Evolutionary conservation across 805 yeast species (phyloP).

Genomic region (Millerozyma acaciae): DNA sequence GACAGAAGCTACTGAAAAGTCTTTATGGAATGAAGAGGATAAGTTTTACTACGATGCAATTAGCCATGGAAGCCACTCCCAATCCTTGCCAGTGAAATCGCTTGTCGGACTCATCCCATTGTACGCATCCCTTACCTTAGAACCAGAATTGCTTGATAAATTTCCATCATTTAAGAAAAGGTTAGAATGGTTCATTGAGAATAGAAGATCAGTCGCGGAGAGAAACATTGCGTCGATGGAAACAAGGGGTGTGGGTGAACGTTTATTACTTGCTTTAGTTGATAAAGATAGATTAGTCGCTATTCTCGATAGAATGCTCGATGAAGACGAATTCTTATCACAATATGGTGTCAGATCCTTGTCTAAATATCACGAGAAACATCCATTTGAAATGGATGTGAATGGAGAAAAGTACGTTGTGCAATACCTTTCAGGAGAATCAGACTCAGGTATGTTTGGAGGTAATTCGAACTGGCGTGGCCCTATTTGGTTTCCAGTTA

Average conservation of each 20-base stretch:
- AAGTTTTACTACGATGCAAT: slow-evolving; percentile 89
- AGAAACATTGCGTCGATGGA: slow-evolving; percentile 86
- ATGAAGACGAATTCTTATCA: slow-evolving; percentile 81
- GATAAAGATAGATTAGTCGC: slow-evolving; percentile 73
- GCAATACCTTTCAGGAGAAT: slow-evolving; percentile 79
- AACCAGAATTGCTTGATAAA: slow-evolving; percentile 71
- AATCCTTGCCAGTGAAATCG: slow-evolving; percentile 79
- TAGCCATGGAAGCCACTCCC: slow-evolving; percentile 65
- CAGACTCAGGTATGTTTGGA: slow-evolving; percentile 91
- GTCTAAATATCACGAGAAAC: slow-evolving; percentile 77
- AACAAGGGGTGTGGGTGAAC: slow-evolving; percentile 75
- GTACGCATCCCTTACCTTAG: slow-evolving; percentile 84
- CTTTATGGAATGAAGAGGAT: slow-evolving; percentile 87
- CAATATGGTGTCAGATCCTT: slow-evolving; percentile 83
- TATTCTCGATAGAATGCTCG: slow-evolving; percentile 75
- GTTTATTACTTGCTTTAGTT: slow-evolving; percentile 75
- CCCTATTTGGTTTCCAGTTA: slow-evolving; percentile 95
- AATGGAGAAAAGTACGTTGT: slow-evolving; percentile 69
- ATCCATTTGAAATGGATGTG: slow-evolving; percentile 83
- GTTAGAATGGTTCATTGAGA: slow-evolving; percentile 77
- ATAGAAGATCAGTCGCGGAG: slow-evolving; percentile 63
- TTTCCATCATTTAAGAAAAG: slow-evolving; percentile 83
- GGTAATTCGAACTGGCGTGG: slow-evolving; percentile 98
- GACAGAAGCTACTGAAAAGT: slow-evolving; percentile 45
- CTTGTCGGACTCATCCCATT: slow-evolving; percentile 89